Conservation (phyloP, 139 green algal species). For the Desmodesmus armatus region DNA sequence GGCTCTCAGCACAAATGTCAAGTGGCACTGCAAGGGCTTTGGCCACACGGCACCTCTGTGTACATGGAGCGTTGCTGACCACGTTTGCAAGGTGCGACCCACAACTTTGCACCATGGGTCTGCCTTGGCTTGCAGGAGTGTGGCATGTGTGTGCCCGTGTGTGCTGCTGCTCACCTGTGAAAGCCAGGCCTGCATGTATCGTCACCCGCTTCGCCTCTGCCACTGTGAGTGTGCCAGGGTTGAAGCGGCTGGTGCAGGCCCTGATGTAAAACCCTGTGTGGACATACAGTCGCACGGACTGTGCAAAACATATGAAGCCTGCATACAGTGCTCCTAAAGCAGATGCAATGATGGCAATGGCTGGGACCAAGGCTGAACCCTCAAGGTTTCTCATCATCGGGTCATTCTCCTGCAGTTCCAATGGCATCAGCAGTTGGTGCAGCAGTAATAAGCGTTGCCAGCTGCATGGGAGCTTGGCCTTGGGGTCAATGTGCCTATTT, state of each 20-base stretch:
- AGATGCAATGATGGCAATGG: conserved; percentile 1
- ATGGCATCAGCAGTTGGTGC: background rate
- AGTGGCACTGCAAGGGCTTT: no score
- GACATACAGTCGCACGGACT: conserved; percentile 34
- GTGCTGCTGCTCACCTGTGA: no score
- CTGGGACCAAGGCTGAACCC: background rate
- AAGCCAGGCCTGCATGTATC: conserved; percentile 43
- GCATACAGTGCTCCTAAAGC: conserved; percentile 35
- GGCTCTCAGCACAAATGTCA: no score
- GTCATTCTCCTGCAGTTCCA: conserved; percentile 11
- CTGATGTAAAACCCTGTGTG: conserved; percentile 44
- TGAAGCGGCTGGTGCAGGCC: conserved; percentile 23
- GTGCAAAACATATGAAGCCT: conserved; percentile 44
- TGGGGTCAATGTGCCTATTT: background rate
- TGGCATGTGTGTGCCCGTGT: no score
- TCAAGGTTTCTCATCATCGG: conserved; percentile 7
- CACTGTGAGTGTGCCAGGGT: conserved; percentile 31
- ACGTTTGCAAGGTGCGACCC: no score
- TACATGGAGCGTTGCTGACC: no score
- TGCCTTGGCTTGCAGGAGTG: no score
- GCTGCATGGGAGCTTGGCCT: background rate
- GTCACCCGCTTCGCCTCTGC: conserved; percentile 30
- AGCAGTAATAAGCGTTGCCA: background rate
- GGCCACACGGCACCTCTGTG: no score
- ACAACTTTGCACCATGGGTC: no score